Evolutionary conservation across 2,329 filamentous ascomycete species (phyloP).

Genomic region (Onygena corvina): DNA sequence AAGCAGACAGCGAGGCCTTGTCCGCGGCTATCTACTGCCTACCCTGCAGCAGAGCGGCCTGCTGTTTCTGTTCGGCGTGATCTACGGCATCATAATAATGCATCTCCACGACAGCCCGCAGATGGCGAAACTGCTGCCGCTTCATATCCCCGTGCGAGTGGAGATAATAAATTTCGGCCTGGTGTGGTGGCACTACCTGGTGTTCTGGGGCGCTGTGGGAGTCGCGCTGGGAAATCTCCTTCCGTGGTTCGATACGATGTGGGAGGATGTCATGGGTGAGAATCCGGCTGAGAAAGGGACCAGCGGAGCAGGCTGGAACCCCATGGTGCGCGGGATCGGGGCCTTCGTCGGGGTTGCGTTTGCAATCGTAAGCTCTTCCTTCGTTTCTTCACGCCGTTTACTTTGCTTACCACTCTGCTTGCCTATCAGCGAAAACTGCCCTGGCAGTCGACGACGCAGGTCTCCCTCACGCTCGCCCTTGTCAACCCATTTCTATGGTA

Average conservation of each 20-base stretch:
- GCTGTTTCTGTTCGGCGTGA: constrained; percentile 66
- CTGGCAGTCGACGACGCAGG: constrained; percentile 91
- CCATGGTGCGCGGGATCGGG: constrained; percentile 55
- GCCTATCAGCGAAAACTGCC: constrained; percentile 62
- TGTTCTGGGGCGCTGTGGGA: constrained; percentile 71
- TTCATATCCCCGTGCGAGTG: constrained; percentile 43
- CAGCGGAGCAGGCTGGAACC: constrained; percentile 50
- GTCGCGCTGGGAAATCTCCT: constrained; percentile 65
- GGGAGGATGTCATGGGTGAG: constrained; percentile 44
- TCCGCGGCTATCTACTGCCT: constrained; percentile 40
- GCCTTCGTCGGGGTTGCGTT: constrained; percentile 64
- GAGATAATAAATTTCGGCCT: constrained; percentile 41
- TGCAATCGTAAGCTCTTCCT: constrained; percentile 57
- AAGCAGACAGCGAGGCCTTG: neutral
- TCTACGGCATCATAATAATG: constrained; percentile 71
- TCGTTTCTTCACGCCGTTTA: constrained; percentile 2
- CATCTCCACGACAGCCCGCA: constrained; percentile 58
- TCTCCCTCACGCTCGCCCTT: constrained; percentile 76
- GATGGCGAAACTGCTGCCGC: constrained; percentile 33
- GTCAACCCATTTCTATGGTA: constrained; percentile 95
- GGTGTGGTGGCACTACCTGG: constrained; percentile 52
- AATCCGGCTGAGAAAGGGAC: constrained; percentile 18
- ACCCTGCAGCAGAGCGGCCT: constrained; percentile 48
- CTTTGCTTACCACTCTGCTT: constrained; percentile 7
- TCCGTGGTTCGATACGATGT: constrained; percentile 71